Evolutionary conservation across 169 alveolate genomes (phyloP).

Genomic region (Blepharisma undulans): DNA sequence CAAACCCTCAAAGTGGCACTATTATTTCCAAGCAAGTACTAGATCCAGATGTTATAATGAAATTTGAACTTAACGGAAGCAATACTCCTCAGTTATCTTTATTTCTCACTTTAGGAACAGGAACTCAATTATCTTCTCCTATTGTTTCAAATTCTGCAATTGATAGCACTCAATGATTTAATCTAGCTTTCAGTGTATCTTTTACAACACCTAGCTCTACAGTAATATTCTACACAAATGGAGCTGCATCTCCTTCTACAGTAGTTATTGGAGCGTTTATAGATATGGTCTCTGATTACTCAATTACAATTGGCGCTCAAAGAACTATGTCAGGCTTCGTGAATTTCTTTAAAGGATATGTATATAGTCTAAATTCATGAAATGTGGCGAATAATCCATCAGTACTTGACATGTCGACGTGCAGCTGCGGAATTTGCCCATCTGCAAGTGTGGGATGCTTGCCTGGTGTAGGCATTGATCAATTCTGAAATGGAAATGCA

Average conservation of each 20-base stretch:
- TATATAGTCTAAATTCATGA: background rate
- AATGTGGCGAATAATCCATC: background rate
- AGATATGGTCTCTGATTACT: background rate
- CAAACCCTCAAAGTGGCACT: background rate
- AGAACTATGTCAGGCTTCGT: background rate
- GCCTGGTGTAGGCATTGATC: background rate
- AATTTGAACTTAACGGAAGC: background rate
- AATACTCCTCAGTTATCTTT: background rate
- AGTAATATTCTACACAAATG: background rate
- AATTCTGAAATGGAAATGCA: background rate
- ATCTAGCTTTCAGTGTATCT: background rate
- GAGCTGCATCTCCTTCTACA: no score
- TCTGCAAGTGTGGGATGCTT: background rate
- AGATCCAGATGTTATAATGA: background rate
- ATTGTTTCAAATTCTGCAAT: no score
- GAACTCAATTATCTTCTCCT: background rate
- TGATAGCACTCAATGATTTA: background rate
- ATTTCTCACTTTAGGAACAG: background rate
- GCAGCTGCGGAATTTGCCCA: background rate
- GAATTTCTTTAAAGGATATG: background rate
- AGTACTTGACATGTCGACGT: background rate
- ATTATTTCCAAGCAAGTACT: background rate
- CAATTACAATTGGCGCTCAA: background rate
- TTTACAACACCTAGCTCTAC: background rate
- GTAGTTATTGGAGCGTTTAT: background rate